phyloP scores from a whole-genome alignment of 140 eudicot genomes.

The Ambrosia hybrid region DNA sequence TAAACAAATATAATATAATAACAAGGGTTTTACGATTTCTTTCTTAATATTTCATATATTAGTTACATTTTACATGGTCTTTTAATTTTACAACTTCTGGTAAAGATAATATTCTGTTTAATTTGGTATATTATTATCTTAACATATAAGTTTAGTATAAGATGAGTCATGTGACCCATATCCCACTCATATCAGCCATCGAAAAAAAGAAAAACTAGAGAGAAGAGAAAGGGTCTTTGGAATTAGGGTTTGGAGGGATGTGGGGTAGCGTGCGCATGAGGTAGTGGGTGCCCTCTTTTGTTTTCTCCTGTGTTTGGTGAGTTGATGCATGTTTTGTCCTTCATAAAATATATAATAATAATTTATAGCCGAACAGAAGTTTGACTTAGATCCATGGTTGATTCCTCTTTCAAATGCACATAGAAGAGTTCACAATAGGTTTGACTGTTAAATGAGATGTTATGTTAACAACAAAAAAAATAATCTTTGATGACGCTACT shows the following conservation, averaged over 20 bases:
- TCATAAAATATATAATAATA: conserved; percentile 1
- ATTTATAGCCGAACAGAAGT: conserved; percentile 21
- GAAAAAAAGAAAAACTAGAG: conserved; percentile 34
- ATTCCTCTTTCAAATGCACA: too few relatives aligned
- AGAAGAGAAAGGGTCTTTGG: conserved; percentile 47
- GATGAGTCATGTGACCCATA: conserved; percentile 5
- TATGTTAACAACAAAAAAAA: too few relatives aligned
- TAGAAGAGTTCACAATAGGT: background rate
- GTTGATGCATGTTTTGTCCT: conserved; percentile 31
- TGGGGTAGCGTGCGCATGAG: conserved; percentile 42
- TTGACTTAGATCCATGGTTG: background rate
- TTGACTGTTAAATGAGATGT: background rate
- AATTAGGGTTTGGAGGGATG: conserved; percentile 42
- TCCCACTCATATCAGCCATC: background rate
- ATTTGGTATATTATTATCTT: too few relatives aligned
- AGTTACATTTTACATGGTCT: background rate
- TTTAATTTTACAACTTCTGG: background rate
- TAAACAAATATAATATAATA: too few relatives aligned
- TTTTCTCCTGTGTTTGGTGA: conserved; percentile 20
- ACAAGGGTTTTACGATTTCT: too few relatives aligned
- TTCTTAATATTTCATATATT: too few relatives aligned
- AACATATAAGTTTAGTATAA: conserved; percentile 22
- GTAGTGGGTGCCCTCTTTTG: conserved; percentile 36
- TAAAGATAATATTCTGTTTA: background rate
- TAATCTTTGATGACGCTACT: too few relatives aligned